Conservation (phyloP, 192 early-diverging fungal species). For the Chytriomyces hyalinus region DNA sequence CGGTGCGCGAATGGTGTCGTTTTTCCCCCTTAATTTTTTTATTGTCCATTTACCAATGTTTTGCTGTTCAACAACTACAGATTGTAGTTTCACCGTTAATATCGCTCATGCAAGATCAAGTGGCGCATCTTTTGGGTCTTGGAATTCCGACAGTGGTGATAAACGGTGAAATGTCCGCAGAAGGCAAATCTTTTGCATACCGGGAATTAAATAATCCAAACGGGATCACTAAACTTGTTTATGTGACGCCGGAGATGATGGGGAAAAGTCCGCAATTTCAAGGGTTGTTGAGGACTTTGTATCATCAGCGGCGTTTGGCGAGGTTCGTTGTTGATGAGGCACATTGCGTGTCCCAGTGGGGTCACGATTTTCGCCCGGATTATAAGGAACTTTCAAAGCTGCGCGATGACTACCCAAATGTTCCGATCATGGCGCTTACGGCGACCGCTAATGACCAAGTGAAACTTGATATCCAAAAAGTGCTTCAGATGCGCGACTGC, state of each 20-base stretch:
- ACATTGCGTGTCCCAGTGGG: slow-evolving; percentile 96
- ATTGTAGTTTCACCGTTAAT: slow-evolving; percentile 90
- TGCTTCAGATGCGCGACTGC: slow-evolving; percentile 75
- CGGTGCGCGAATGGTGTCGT: slow-evolving; percentile 47
- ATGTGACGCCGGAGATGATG: slow-evolving; percentile 87
- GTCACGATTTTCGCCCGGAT: slow-evolving; percentile 95
- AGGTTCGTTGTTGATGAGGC: slow-evolving; percentile 94
- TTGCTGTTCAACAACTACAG: slow-evolving; percentile 12
- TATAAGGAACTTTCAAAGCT: slow-evolving; percentile 77
- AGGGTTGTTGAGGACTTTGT: slow-evolving; percentile 58
- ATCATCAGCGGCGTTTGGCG: slow-evolving; percentile 69
- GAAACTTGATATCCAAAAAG: slow-evolving; percentile 77
- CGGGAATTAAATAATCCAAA: slow-evolving; percentile 55
- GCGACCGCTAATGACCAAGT: slow-evolving; percentile 94
- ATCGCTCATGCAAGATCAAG: slow-evolving; percentile 97
- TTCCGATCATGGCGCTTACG: slow-evolving; percentile 93
- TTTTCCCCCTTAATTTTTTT: slow-evolving; percentile 14
- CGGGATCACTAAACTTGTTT: slow-evolving; percentile 69
- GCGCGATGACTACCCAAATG: slow-evolving; percentile 69
- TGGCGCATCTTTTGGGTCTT: slow-evolving; percentile 67
- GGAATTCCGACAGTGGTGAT: slow-evolving; percentile 66
- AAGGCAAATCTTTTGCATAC: slow-evolving; percentile 61
- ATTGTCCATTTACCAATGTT: not conserved
- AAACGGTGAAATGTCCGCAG: slow-evolving; percentile 62
- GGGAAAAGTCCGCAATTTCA: slow-evolving; percentile 66